Base-by-base conservation (phyloP, 805 yeast species). In the Komagataella pastoris region DNA sequence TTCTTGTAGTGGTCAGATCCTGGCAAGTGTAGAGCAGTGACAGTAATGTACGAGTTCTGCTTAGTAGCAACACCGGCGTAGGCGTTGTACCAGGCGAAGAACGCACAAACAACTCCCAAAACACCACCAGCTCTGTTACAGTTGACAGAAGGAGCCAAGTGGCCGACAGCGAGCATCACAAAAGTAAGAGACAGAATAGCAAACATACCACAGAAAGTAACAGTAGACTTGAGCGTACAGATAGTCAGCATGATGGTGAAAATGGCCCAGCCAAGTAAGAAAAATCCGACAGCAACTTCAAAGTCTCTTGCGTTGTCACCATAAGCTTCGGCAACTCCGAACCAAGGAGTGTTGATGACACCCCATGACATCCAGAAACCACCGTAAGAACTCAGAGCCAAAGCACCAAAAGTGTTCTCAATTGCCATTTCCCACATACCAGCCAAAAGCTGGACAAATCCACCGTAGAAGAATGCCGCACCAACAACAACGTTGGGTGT, bases 311-410 rank as follows among this genome's bases (percentile, higher is more conserved):
- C 66, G 53, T 72, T 72, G 5, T 66, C 73, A 8, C 14, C 40
- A 43, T 66, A 67, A 55, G 81, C 77, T 4, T 76, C 76, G 1
- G 75, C 66, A 24, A 80, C 75, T 24, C 80, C 81, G 61, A 81
- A 81, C 60, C 76, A 75, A 49, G 80, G 81, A 49, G 77, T 72
- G 53, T 67, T 65, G 40, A 84, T 76, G 43, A 85, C 85, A 54
- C 83, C 89, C 71, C 79, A 84, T 24, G 82, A 71, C 70, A 81
- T 77, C 91, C 91, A 84, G 64, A 84, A 84, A 3, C 88, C 90
- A 54, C 87, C 91, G 58, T 72, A 77, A 5, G 80, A 75, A 6
- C 75, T 65, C 51, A 78, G 69, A 1, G 81, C 81, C 54, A 84
- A 74, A 58, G 83, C 86, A 66, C 88, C 88, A 68, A 82, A 84